These are phyloP conservation scores for Xanthoceras sorbifolium DNA, from an alignment of 345 rosid species.

Conservation along the genomic window DNA sequence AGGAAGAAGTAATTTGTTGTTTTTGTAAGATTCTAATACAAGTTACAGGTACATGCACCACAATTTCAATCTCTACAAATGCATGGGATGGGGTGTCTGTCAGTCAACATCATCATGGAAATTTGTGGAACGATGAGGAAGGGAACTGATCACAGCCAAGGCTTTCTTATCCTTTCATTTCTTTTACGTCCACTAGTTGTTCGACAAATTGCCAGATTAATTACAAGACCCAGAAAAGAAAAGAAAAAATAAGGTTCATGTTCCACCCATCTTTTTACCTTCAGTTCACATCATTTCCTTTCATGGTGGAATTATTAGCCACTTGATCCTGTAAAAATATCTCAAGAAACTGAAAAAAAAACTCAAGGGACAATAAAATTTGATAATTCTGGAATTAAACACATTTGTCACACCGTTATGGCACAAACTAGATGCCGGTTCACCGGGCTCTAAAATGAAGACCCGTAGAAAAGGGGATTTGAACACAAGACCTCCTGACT, in stretches of 20 bases:
- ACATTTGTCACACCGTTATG: too few species aligned
- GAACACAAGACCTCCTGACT: not conserved
- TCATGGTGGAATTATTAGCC: not conserved
- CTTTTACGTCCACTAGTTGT: not conserved
- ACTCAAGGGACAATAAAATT: not conserved
- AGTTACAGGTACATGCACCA: not conserved
- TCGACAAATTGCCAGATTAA: not conserved
- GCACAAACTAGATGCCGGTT: too few species aligned
- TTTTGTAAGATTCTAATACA: too few species aligned
- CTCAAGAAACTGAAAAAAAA: not conserved
- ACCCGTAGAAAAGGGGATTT: not conserved
- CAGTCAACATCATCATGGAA: not conserved
- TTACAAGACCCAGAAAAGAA: not conserved
- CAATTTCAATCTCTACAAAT: not conserved
- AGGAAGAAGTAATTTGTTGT: too few species aligned
- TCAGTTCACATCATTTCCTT: not conserved
- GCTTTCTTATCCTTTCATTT: not conserved
- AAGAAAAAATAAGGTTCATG: too few species aligned
- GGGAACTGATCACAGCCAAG: constrained; percentile 8
- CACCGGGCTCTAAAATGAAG: too few species aligned
- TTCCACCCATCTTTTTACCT: not conserved
- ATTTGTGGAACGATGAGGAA: not conserved
- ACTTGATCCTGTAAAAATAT: not conserved
- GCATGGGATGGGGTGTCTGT: not conserved
- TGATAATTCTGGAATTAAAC: too few species aligned